These are phyloP conservation scores for Lepidium campestre DNA, from an alignment of 441 rosid species.

Conservation along the genomic window DNA sequence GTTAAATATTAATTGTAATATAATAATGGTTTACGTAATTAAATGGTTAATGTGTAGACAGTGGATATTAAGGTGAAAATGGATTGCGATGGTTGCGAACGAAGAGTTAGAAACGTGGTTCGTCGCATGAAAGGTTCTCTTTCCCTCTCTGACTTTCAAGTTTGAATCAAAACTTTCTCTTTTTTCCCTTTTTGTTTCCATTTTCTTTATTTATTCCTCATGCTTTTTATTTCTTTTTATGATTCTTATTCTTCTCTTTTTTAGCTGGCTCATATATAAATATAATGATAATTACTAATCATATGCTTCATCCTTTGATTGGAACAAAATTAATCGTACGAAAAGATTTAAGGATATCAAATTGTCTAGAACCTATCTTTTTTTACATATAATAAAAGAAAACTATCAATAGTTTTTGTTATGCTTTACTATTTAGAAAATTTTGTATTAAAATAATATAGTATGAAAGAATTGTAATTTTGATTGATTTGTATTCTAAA, in stretches of 20 bases:
- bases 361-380: neutral
- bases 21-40: neutral
- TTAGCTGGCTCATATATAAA: neutral
- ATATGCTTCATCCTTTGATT: neutral
- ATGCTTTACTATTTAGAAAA: too few relatives aligned
- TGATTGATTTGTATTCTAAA: too few relatives aligned
- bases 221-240: slow-evolving; percentile 20
- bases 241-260: slow-evolving; percentile 18
- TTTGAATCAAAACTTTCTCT: slow-evolving; percentile 22
- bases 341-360: neutral
- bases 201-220: slow-evolving; percentile 16
- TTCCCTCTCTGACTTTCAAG: slow-evolving; percentile 10
- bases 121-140: slow-evolving; percentile 63
- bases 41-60: slow-evolving; percentile 41
- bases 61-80: slow-evolving; percentile 93
- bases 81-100: slow-evolving; percentile 97
- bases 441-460: too few relatives aligned
- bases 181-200: slow-evolving; percentile 12
- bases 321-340: neutral
- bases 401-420: too few relatives aligned
- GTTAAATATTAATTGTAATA: neutral
- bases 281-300: neutral
- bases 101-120: slow-evolving; percentile 70
- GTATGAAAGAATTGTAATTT: too few relatives aligned
- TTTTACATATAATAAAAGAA: neutral